phyloP scores from a whole-genome alignment of 2,329 filamentous ascomycete species.

The Sclerotinia subarctica region DNA sequence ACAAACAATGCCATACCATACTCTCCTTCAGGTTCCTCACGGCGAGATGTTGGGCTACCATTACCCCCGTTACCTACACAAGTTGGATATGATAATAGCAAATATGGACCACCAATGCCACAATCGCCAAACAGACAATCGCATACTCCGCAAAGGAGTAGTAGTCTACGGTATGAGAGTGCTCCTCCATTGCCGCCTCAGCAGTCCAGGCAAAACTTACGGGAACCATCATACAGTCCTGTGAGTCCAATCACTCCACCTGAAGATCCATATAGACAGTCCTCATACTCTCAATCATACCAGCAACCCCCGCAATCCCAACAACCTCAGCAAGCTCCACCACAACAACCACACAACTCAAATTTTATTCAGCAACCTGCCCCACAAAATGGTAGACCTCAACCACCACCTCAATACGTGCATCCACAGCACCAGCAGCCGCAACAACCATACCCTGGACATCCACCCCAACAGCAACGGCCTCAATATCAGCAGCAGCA shows the following conservation, averaged over 20 bases:
- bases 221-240: constrained; percentile 32
- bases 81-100: constrained; percentile 23
- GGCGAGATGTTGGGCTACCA: constrained; percentile 35
- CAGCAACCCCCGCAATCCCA: constrained; percentile 27
- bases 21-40: constrained; percentile 24
- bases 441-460: constrained; percentile 28
- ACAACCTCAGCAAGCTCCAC: constrained; percentile 21
- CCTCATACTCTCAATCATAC: constrained; percentile 28
- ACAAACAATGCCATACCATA: constrained; percentile 25
- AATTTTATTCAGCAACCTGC: constrained; percentile 23
- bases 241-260: constrained; percentile 33
- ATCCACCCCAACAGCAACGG: constrained; percentile 27
- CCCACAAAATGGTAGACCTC: constrained; percentile 24
- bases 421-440: constrained; percentile 28
- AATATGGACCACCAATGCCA: constrained; percentile 30
- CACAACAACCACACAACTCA: constrained; percentile 18
- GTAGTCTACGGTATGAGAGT: constrained; percentile 36
- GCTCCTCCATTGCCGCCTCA: constrained; percentile 37
- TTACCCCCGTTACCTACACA: constrained; percentile 37
- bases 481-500: constrained; percentile 36
- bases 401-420: constrained; percentile 28
- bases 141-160: constrained; percentile 37
- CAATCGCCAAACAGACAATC: constrained; percentile 24
- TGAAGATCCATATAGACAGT: constrained; percentile 27
- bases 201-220: constrained; percentile 28